Evolutionary conservation across 495 filamentous ascomycete species (phyloP), one percentile per base, ranked within the genome.

Genomic region (Podospora pseudoanserina): DNA sequence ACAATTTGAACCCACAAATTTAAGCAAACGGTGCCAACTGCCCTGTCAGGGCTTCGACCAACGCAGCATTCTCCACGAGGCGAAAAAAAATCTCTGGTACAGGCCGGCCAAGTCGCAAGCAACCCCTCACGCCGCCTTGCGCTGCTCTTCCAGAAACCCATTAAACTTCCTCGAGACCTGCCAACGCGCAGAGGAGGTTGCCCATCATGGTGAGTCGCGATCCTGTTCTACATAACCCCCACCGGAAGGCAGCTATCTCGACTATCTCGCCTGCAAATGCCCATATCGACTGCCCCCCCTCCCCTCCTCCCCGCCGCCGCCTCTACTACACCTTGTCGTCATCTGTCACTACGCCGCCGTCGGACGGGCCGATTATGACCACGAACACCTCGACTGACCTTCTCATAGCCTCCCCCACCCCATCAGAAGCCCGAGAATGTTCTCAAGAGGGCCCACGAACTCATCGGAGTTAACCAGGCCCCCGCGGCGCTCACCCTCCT

Each of bases 361-460:
- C 53, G 26, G 32, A 60, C 30, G 11, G 65, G 19, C 54, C 39
- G 9, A 2, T 11, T 49, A 49, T 49, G 39, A 49, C 13, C 39
- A 49, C 15, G 15, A 55, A 15, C 34, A 16, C 27, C 13, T 32
- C 30, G 5, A 28, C 30, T 62, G 9, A 30, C 26, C 60, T 62
- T 28, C 16, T 27, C 30, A 80, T 94, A 97, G 93, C 91, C 96
- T 83, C 96, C 95, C 74, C 92, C 92, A 76, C 94, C 94, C 69
- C 92, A 97, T 80, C 93, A 92, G 74, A 96, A 95, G 80, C 96
- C 95, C 76, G 95, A 99, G 87, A 99, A 99, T 90, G 92, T 97
- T 77, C 90, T 97, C 81, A 97, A 96, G 88, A 87, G 95, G 75
- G 95, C 94, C 64, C 92, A 97, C 82, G 95, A 99, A 85, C 92